Conservation (phyloP, 371 early-diverging fungal genomes). For the Circinella umbellata region DNA sequence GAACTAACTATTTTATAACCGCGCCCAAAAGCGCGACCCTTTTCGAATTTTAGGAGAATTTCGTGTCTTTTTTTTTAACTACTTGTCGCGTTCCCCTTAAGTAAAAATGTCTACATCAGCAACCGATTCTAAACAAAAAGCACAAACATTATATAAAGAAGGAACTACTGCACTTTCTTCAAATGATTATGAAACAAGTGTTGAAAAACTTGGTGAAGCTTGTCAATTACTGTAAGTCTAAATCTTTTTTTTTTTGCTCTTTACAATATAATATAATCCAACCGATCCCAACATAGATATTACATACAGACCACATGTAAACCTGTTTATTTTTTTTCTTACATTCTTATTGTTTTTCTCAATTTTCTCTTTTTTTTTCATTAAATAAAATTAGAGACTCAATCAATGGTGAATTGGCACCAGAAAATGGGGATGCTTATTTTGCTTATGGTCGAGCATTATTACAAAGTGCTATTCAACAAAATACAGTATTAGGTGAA, state of each 20-base stretch:
- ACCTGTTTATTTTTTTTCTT: not conserved
- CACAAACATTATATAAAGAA: slow-evolving; percentile 23
- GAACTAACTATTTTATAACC: too few species aligned
- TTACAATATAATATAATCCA: too few species aligned
- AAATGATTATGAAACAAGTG: slow-evolving; percentile 63
- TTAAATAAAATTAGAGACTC: slow-evolving; percentile 54
- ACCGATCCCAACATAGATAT: too few species aligned
- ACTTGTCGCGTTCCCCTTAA: too few species aligned
- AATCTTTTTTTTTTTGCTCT: too few species aligned
- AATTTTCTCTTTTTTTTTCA: not conserved
- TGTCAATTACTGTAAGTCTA: slow-evolving; percentile 63
- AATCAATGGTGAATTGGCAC: slow-evolving; percentile 69
- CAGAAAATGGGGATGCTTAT: slow-evolving; percentile 77
- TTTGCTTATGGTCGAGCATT: slow-evolving; percentile 83
- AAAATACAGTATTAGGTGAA: slow-evolving; percentile 71
- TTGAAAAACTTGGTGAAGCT: slow-evolving; percentile 70
- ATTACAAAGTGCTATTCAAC: slow-evolving; percentile 76
- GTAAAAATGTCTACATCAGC: slow-evolving; percentile 11
- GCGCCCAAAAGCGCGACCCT: too few species aligned
- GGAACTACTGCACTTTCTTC: slow-evolving; percentile 25
- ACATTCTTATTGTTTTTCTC: too few species aligned
- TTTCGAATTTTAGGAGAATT: too few species aligned
- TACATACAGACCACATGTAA: not conserved
- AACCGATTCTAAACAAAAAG: not conserved
- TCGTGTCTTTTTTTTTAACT: too few species aligned